phyloP scores from a whole-genome alignment of 192 early-diverging fungal genomes.

The Backusella circina region DNA sequence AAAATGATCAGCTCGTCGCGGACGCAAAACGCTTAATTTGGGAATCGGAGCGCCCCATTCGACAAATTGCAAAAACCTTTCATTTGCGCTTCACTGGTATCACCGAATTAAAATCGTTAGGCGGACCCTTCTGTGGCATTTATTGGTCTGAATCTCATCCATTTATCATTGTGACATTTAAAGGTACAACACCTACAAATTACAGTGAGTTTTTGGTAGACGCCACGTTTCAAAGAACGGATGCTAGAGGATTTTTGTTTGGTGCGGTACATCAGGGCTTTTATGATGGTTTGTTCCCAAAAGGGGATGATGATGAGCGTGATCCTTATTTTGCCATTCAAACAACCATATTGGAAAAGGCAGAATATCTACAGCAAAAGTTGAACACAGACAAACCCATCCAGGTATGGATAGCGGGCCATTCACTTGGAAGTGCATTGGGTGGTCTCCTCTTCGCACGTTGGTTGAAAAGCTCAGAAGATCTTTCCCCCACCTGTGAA shows the following conservation, averaged over 20 bases:
- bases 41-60: constrained; percentile 35
- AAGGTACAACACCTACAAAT: constrained; percentile 48
- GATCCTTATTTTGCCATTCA: constrained; percentile 44
- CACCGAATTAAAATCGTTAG: constrained; percentile 45
- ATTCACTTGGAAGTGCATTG: constrained; percentile 50
- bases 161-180: constrained; percentile 42
- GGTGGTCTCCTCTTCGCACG: constrained; percentile 39
- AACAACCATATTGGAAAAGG: constrained; percentile 29
- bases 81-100: constrained; percentile 38
- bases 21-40: constrained; percentile 14
- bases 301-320: constrained; percentile 23
- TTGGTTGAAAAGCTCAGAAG: constrained; percentile 33
- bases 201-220: constrained; percentile 49
- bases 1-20: not conserved
- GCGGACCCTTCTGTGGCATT: constrained; percentile 45
- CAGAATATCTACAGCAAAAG: constrained; percentile 16
- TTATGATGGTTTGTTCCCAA: constrained; percentile 41
- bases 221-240: constrained; percentile 41
- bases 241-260: constrained; percentile 46
- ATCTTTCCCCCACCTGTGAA: constrained; percentile 1
- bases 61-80: constrained; percentile 16
- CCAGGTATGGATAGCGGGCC: constrained; percentile 51
- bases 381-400: constrained; percentile 22
- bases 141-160: constrained; percentile 43
- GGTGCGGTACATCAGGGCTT: constrained; percentile 53